phyloP scores from a whole-genome alignment of 257 asterid species.

The Nicotiana noctiflora region DNA sequence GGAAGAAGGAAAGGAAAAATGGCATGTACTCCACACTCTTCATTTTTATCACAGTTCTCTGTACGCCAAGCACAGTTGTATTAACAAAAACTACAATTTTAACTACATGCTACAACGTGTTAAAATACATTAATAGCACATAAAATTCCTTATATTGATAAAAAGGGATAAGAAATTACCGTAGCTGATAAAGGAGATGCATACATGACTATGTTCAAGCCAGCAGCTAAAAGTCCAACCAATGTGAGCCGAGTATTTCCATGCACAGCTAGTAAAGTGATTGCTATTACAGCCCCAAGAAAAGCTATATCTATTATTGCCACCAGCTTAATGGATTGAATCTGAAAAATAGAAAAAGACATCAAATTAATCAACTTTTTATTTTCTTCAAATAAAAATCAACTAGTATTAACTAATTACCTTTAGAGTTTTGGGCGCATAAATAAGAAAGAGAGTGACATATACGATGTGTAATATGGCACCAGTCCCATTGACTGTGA shows the following conservation, averaged over 20 bases:
- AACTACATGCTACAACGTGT: background rate
- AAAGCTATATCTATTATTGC: slow-evolving; percentile 37
- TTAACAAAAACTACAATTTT: background rate
- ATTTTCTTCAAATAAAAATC: background rate
- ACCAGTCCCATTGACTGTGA: slow-evolving; percentile 62
- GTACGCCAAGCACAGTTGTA: background rate
- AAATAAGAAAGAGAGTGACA: slow-evolving; percentile 46
- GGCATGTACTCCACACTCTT: slow-evolving; percentile 80
- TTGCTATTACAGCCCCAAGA: slow-evolving; percentile 36
- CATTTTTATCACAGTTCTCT: slow-evolving; percentile 57
- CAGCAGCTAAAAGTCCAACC: slow-evolving; percentile 57
- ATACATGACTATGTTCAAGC: slow-evolving; percentile 66
- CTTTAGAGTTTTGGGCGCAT: slow-evolving; percentile 45
- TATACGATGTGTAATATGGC: slow-evolving; percentile 45
- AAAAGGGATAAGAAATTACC: slow-evolving; percentile 26
- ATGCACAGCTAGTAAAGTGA: slow-evolving; percentile 33
- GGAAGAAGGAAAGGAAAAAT: slow-evolving; percentile 55
- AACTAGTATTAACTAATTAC: slow-evolving; percentile 17
- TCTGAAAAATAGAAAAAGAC: slow-evolving; percentile 19
- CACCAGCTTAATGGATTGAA: slow-evolving; percentile 35
- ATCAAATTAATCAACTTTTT: background rate
- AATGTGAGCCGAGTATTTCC: slow-evolving; percentile 33
- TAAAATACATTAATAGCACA: no score
- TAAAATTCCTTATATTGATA: no score
- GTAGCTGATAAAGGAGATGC: slow-evolving; percentile 64